Evolutionary conservation across 2,329 filamentous ascomycete species (phyloP), one percentile per base, ranked within the genome.

Genomic region (Fusarium nisikadoi): DNA sequence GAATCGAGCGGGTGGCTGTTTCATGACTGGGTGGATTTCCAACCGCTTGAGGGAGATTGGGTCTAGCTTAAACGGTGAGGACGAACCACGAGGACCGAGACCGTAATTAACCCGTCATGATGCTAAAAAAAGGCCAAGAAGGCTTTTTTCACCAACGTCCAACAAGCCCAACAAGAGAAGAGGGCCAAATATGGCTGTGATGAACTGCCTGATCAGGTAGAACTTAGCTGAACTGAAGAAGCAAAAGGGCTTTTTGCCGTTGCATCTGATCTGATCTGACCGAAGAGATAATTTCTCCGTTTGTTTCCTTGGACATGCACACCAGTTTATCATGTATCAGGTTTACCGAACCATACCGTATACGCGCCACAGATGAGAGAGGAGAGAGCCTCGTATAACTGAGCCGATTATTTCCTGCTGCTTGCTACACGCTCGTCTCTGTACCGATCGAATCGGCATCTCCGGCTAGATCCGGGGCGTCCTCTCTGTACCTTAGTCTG

Each of bases 21-120:
- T 73, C 70, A 72, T 60, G 54, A 47, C 45, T 59, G 38, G 65
- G 52, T 60, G 55, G 43, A 56, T 49, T 35, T 27, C 31, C 8
- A 49, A 42, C 33, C 29, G 45, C 25, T 41, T 25, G 29, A 31
- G 31, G 23, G 43, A 50, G 46, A 69, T 70, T 70, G 23, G 52
- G 59, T 47, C 62, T 71, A 72, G 70, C 54, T 55, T 54, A 71
- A 68, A 72, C 70, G 66, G 70, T 73, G 66, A 72, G 52, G 53
- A 57, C 53, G 27, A 62, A 61, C 70, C 65, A 70, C 60, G 43
- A 50, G 62, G 61, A 61, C 53, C 35, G n/a, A 55, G 55, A 42
- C 66, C 54, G 70, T 73, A 73, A 73, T 72, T 73, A 71, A 73
- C 54, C 70, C 70, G 66, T 61, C 66, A 72, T 71, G 70, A 63